Evolutionary conservation across 306 rosid genomes (phyloP), one percentile per base, ranked within the genome.

Genomic region (Sicyos edulis): DNA sequence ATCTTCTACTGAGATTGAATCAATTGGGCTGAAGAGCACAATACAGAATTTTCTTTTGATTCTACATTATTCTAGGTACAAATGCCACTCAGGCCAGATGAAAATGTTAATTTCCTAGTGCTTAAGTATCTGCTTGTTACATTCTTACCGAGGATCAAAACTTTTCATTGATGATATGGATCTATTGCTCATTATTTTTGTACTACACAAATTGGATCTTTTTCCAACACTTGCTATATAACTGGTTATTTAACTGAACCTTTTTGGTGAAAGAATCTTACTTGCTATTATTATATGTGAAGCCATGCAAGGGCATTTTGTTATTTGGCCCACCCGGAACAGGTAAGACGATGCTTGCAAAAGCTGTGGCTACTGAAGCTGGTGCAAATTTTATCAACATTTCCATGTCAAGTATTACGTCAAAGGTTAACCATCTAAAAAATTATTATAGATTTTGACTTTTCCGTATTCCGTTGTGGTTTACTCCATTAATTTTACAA

Each of bases 311-410:
- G 81, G 99, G 99, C 49, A 95, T 95, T 78, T 88, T 95, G 71
- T 84, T 91, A 83, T 95, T 95, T 83, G 99, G 99, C 0, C 99
- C 99, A 60, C 99, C 99, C 19, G 99, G 99, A 75, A 95, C 99
- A 14, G 99, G 99, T 22, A 95, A 95, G 87, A 95, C 99, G 22
- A 95, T 95, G 99, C 95, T 95, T 53, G 99, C 97, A n/a, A 95
- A 95, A 83, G 99, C 99, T 50, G 89, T 95, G 77, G 99, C 99
- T 75, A 95, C 99, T 15, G 99, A 95, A 77, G 99, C 99, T 54
- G 96, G 97, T 81, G 99, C 99, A 75, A 95, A 91, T 82, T 95
- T 95, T 79, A 95, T 95, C 83, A 95, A 95, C 83, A 95, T 95
- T 82, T 95, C 99, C 78, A 95, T 95, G 99, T 95, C 99, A 34